A percentile compares a stretch with the other conserved stretches of the same genome.
phyloP scores from a whole-genome alignment of 768 basidiomycete genomes.

The Amanita jacksonii region DNA sequence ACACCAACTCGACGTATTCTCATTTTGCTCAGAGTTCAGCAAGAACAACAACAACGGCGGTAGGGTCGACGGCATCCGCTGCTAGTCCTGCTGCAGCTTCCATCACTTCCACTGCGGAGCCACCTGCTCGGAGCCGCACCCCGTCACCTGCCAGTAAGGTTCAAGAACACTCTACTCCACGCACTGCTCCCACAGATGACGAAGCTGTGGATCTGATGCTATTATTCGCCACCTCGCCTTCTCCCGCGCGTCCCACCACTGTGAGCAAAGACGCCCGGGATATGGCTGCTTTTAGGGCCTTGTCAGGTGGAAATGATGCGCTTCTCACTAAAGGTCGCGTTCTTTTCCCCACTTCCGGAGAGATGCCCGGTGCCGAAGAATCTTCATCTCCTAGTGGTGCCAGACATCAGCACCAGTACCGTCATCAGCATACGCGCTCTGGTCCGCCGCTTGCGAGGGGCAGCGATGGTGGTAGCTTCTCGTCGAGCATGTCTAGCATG shows the following conservation, averaged over 20 bases:
- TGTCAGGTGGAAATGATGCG: slow-evolving; percentile 36
- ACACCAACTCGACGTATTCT: slow-evolving; percentile 49
- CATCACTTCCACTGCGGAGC: slow-evolving; percentile 20
- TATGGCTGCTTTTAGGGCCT: slow-evolving; percentile 43
- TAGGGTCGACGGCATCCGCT: slow-evolving; percentile 23
- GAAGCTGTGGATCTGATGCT: slow-evolving; percentile 86
- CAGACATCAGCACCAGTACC: slow-evolving; percentile 5
- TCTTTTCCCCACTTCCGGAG: slow-evolving; percentile 43
- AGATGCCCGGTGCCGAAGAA: slow-evolving; percentile 7
- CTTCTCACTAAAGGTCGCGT: slow-evolving; percentile 60
- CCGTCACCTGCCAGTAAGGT: slow-evolving; percentile 25
- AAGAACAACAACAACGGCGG: slow-evolving; percentile 34
- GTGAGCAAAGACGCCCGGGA: slow-evolving; percentile 43
- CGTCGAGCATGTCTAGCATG: slow-evolving; percentile 30
- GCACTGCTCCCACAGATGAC: slow-evolving; percentile 55
- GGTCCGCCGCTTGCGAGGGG: slow-evolving; percentile 16
- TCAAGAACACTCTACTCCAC: slow-evolving; percentile 31
- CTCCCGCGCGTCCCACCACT: slow-evolving; percentile 51
- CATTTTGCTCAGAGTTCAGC: slow-evolving; percentile 64
- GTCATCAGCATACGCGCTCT: slow-evolving; percentile 8
- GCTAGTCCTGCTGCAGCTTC: slow-evolving; percentile 32
- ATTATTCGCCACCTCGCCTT: slow-evolving; percentile 78
- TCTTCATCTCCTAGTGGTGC: slow-evolving; percentile 9
- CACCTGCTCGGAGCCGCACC: slow-evolving; percentile 26
- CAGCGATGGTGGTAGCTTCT: slow-evolving; percentile 27